These are phyloP conservation scores for Aspergillus sp. DNA, from an alignment of 2,329 filamentous ascomycete species.

Conservation along the genomic window DNA sequence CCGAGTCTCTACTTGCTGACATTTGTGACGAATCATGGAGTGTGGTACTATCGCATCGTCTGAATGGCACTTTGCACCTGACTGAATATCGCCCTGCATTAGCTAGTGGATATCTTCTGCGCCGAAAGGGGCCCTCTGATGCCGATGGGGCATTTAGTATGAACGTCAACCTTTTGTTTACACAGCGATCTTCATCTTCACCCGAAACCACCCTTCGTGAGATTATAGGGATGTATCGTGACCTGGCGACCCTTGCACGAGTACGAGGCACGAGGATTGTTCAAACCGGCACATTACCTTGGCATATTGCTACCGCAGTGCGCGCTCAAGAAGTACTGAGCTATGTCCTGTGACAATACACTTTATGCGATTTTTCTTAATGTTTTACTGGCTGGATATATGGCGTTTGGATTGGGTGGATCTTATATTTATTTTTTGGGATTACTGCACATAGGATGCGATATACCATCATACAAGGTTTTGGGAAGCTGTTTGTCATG, in stretches of 20 bases:
- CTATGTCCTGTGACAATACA: constrained; percentile 37
- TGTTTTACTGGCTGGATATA: constrained; percentile 3
- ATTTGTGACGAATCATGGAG: constrained; percentile 61
- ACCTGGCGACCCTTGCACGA: constrained; percentile 44
- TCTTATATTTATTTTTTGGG: not conserved
- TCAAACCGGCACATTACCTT: constrained; percentile 44
- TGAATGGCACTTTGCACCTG: constrained; percentile 42
- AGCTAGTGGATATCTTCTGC: constrained; percentile 49
- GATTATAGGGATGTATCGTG: constrained; percentile 45
- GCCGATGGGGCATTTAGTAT: constrained; percentile 43
- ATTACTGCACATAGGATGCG: not conserved
- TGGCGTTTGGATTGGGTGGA: constrained; percentile 11
- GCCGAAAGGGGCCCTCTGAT: constrained; percentile 42
- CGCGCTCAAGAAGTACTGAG: constrained; percentile 44
- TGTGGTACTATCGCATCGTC: constrained; percentile 53
- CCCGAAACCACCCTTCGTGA: constrained; percentile 42
- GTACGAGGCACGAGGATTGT: constrained; percentile 43
- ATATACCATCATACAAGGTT: not conserved
- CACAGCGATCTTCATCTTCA: constrained; percentile 28
- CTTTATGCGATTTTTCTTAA: constrained; percentile 3
- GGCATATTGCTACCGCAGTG: constrained; percentile 48
- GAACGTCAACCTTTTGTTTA: constrained; percentile 43
- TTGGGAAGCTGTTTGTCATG: constrained; percentile 1
- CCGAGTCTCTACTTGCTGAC: constrained; percentile 58
- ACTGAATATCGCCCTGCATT: constrained; percentile 44